phyloP scores from a whole-genome alignment of 305 asterid genomes.

The Fraxinus sp. region DNA sequence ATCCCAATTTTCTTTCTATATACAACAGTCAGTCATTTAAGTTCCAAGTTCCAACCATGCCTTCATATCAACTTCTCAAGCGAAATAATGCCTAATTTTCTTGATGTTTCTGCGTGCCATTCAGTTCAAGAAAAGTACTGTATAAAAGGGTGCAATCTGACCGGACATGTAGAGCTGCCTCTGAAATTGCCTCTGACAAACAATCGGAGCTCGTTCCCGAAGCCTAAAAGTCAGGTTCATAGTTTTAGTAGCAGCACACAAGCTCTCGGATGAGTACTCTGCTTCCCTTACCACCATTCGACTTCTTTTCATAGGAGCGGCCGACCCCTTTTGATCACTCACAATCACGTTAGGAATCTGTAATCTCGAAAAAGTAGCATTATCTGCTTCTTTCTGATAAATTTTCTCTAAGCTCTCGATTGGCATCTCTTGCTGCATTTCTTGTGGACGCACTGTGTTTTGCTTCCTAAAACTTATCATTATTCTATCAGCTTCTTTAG shows the following conservation, averaged over 20 bases:
- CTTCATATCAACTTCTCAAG: neutral
- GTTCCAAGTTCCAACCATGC: neutral
- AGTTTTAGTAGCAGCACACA: constrained; percentile 35
- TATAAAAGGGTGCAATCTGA: constrained; percentile 42
- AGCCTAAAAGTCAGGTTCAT: constrained; percentile 36
- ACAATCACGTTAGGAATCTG: constrained; percentile 53
- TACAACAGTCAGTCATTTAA: constrained; percentile 10
- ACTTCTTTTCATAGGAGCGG: constrained; percentile 31
- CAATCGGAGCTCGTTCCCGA: constrained; percentile 36
- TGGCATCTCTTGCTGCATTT: constrained; percentile 21
- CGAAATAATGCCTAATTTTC: neutral
- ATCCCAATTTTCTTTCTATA: constrained; percentile 11
- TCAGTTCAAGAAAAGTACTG: constrained; percentile 47
- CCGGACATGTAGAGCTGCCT: constrained; percentile 45
- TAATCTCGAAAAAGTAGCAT: constrained; percentile 36
- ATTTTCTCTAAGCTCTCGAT: constrained; percentile 45
- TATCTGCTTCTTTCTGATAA: constrained; percentile 38
- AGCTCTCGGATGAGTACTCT: constrained; percentile 38
- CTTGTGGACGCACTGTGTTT: constrained; percentile 5
- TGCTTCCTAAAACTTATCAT: constrained; percentile 21
- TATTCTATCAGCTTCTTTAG: constrained; percentile 45
- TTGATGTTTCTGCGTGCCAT: neutral
- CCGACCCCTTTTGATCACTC: constrained; percentile 43
- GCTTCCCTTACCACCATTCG: constrained; percentile 49
- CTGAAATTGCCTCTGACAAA: constrained; percentile 43